Conservation (phyloP, 192 early-diverging fungal species). For the Helicostylum pulchrum region DNA sequence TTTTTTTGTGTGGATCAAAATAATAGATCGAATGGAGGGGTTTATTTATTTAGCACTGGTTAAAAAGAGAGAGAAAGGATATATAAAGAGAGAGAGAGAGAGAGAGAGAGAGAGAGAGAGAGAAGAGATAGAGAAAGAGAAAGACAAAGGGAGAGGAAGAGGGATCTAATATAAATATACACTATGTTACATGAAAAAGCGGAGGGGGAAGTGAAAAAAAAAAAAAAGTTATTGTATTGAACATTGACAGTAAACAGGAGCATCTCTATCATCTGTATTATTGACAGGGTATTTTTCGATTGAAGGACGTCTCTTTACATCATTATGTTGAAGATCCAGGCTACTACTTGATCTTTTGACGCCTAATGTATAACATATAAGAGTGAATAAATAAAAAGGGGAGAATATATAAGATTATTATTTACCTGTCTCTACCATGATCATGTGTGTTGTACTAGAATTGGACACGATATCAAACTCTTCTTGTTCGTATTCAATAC, state of each 20-base stretch:
- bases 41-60: too few species aligned
- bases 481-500: conserved; percentile 8
- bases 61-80: too few species aligned
- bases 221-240: conserved; percentile 14
- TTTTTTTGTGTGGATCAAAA: too few species aligned
- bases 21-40: too few species aligned
- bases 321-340: not conserved
- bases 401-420: not conserved
- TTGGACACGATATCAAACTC: conserved; percentile 8
- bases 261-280: conserved; percentile 4
- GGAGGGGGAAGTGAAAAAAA: too few species aligned
- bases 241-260: conserved; percentile 25
- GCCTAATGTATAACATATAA: not conserved
- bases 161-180: conserved; percentile 4
- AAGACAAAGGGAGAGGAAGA: not conserved
- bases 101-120: not conserved
- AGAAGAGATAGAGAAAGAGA: not conserved
- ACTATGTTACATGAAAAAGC: not conserved
- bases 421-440: conserved; percentile 2
- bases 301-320: not conserved
- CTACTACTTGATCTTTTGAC: not conserved
- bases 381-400: not conserved
- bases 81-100: too few species aligned
- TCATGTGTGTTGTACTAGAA: not conserved
- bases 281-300: not conserved